Evolutionary conservation across 805 yeast species (phyloP).

Genomic region (Metschnikowia koreensis): DNA sequence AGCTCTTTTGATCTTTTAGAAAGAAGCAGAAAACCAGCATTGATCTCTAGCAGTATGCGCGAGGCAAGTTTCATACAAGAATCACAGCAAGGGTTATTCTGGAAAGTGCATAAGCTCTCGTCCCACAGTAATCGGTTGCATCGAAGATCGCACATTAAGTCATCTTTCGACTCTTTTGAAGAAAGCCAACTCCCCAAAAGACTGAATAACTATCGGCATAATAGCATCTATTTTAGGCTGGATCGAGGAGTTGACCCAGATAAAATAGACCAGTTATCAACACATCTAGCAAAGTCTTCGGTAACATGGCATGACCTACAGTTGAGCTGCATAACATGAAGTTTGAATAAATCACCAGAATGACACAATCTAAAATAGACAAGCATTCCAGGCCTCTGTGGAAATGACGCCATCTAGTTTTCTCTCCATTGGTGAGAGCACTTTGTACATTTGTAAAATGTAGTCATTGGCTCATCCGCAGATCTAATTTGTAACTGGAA

Average conservation of each 20-base stretch:
- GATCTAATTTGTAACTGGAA: constrained; percentile 95
- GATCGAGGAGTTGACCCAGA: constrained; percentile 1
- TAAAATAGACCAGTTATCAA: not conserved
- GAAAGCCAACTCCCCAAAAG: constrained; percentile 7
- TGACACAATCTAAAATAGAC: not conserved
- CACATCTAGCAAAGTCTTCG: not conserved
- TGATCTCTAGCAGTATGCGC: not conserved
- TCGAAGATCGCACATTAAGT: constrained; percentile 6
- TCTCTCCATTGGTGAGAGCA: constrained; percentile 98
- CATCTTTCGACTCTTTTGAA: constrained; percentile 17
- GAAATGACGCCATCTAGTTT: constrained; percentile 43
- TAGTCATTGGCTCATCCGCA: constrained; percentile 99
- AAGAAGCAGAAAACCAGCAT: not conserved
- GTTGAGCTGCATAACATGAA: constrained; percentile 1
- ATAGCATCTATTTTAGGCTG: not conserved
- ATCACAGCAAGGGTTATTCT: constrained; percentile 6
- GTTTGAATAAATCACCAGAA: not conserved
- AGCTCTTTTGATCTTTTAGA: constrained; percentile 15
- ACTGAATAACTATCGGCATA: not conserved
- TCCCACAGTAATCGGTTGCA: not conserved
- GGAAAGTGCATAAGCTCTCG: constrained; percentile 6
- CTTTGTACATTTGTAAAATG: constrained; percentile 90
- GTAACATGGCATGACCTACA: constrained; percentile 2
- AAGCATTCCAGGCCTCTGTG: not conserved
- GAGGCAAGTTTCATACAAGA: constrained; percentile 3